These are phyloP conservation scores for Clathrus columnatus DNA, from an alignment of 768 basidiomycete genomes.

Conservation along the genomic window DNA sequence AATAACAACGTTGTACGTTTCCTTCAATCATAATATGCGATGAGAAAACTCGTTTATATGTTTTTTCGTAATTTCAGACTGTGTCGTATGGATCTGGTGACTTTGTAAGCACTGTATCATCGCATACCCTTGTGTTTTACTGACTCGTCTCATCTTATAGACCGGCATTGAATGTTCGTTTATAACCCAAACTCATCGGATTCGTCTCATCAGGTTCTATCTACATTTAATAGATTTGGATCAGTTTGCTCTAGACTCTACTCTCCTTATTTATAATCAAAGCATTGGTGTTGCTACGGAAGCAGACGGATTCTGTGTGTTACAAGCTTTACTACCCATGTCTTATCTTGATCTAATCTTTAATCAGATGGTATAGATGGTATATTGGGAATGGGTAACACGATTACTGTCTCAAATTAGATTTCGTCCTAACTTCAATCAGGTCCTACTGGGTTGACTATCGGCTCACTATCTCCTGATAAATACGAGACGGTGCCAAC, in stretches of 20 bases:
- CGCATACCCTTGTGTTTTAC: not conserved
- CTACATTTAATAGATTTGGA: slow-evolving; percentile 12
- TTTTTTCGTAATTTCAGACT: not conserved
- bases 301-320: not conserved
- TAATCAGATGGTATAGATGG: not conserved
- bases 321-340: not conserved
- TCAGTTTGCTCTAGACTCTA: slow-evolving; percentile 18
- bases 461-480: slow-evolving; percentile 5
- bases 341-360: not conserved
- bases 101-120: not conserved
- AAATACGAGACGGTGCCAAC: slow-evolving; percentile 5
- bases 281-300: slow-evolving; percentile 20
- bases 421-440: not conserved
- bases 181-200: not conserved
- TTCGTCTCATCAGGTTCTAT: not conserved
- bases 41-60: not conserved
- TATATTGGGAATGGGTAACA: not conserved
- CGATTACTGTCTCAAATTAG: not conserved
- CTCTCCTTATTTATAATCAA: slow-evolving; percentile 21
- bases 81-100: slow-evolving; percentile 3
- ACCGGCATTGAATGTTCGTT: slow-evolving; percentile 6
- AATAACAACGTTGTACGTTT: slow-evolving; percentile 18
- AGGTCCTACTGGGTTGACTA: slow-evolving; percentile 9
- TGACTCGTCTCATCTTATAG: not conserved
- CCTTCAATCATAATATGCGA: slow-evolving; percentile 18